A percentile compares a stretch with the other conserved stretches of the same genome.
These are phyloP conservation scores for Aschersonia sp. DNA, from an alignment of 2,329 filamentous ascomycete species.

Conservation along the genomic window DNA sequence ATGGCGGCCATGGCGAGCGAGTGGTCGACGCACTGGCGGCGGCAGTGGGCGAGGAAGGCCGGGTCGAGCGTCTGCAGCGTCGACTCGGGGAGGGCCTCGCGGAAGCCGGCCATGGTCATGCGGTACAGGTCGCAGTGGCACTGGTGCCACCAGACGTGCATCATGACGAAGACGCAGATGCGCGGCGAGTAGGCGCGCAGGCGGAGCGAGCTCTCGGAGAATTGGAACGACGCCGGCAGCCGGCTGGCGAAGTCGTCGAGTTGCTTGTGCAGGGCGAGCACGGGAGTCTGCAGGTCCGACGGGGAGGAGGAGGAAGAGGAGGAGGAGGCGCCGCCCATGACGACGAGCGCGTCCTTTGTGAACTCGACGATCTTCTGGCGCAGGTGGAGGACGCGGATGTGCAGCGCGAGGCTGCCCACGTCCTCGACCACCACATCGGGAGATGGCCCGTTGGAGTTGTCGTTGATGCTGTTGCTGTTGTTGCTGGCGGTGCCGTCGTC, in stretches of 20 bases:
- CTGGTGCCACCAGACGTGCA: constrained; percentile 44
- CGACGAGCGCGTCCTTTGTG: constrained; percentile 25
- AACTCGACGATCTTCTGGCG: constrained; percentile 39
- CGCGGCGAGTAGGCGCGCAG: constrained; percentile 42
- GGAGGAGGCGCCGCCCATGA: too few species aligned
- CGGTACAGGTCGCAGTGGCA: constrained; percentile 44
- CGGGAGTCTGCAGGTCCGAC: constrained; percentile 22
- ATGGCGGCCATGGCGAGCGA: constrained; percentile 40
- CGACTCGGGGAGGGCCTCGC: constrained; percentile 31
- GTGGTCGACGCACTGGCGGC: constrained; percentile 37
- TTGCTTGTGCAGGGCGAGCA: constrained; percentile 32
- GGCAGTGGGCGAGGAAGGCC: constrained; percentile 33
- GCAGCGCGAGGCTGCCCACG: constrained; percentile 39
- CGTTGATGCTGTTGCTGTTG: constrained; percentile 13
- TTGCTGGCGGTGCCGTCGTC: constrained; percentile 27
- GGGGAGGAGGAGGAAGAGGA: too few species aligned
- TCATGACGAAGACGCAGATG: constrained; percentile 44
- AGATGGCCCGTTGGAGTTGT: too few species aligned
- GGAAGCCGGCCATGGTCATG: constrained; percentile 33
- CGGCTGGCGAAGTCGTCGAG: constrained; percentile 38
- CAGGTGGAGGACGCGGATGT: constrained; percentile 41
- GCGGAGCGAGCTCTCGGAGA: constrained; percentile 40
- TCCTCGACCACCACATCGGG: constrained; percentile 20
- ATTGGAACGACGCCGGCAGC: constrained; percentile 40
- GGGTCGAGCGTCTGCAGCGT: constrained; percentile 31